Base-by-base conservation (phyloP, 2,329 filamentous ascomycete genomes). In the Trichoderma breve region DNA sequence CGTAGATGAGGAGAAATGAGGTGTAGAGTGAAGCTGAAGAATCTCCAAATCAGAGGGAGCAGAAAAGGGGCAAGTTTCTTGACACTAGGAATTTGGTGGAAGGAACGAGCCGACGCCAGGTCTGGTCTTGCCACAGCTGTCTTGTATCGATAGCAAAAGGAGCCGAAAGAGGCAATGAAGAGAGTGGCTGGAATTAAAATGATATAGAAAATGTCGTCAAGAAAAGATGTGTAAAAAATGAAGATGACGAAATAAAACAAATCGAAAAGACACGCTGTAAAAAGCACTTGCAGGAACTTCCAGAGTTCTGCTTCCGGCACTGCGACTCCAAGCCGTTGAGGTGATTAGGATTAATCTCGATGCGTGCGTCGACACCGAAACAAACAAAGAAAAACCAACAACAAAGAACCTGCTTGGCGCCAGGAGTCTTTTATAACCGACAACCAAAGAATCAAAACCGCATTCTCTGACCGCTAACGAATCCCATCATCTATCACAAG, bases 261-360 rank as follows among this genome's bases (percentile, higher is more conserved):
- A 32, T 43, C 32, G 11, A 64, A 55, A 57, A 15, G 32, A 70
- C 51, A 24, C 51, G 30, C 64, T 26, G 36, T 51, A 30, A 26
- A 36, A 39, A 26, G 21, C 12, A 58, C 15, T 34, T 34, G 36
- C 58, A 63, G 55, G 47, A 71, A 71, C 68, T 71, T 63, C 68
- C 68, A 71, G 68, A 71, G 68, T 26, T 62, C 67, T 70, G 67
- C 67, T 70, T 70, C 30, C 57, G n/a, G 55, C 28, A 51, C 39
- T 55, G 43, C 58, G 15, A 26, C 67, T 55, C 58, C 67, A 70
- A 62, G 57, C 30, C 18, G 57, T 8, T 15, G 21, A 26, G n/a
- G 24, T 6, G 28, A 68, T 57, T 36, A 57, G 24, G 30, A 53
- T 57, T 6, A 64, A 64, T 39, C 36, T 64, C 61, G 36, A 65